These are phyloP conservation scores for Raphidocelis subcapitata DNA, from an alignment of 139 green algal species.

Conservation along the genomic window DNA sequence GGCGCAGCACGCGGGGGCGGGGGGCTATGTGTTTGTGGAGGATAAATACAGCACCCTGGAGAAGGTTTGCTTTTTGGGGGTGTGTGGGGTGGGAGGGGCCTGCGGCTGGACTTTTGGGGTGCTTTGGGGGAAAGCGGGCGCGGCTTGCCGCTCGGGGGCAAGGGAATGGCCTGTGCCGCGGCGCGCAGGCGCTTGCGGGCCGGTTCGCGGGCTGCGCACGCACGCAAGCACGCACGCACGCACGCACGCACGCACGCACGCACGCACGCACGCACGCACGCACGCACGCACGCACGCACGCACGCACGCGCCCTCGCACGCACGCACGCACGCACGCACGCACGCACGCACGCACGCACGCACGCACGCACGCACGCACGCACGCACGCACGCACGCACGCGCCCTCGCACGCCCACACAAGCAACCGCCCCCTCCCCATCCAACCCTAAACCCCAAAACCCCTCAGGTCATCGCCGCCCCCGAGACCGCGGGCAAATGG, in stretches of 20 bases:
- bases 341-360: too few relatives aligned
- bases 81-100: too few relatives aligned
- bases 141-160: too few relatives aligned
- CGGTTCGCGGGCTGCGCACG: too few relatives aligned
- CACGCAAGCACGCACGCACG: too few relatives aligned
- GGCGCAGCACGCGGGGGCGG: conserved; percentile 47
- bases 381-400: too few relatives aligned
- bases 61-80: conserved; percentile 57
- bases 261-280: not conserved
- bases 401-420: too few relatives aligned
- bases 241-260: not conserved
- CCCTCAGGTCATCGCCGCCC: conserved; percentile 19
- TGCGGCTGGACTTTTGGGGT: conserved; percentile 1
- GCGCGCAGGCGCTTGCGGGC: too few relatives aligned
- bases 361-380: too few relatives aligned
- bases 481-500: conserved; percentile 37
- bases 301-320: not conserved
- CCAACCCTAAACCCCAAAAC: conserved; percentile 34
- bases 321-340: conserved; percentile 60
- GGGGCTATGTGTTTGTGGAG: conserved; percentile 81
- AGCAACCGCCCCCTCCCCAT: too few relatives aligned
- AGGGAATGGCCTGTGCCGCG: too few relatives aligned
- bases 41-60: conserved; percentile 90
- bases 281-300: not conserved
- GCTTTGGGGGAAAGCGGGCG: not conserved